Conservation (phyloP, 2,329 filamentous ascomycete species). For the Ilyonectria mors-panacis region DNA sequence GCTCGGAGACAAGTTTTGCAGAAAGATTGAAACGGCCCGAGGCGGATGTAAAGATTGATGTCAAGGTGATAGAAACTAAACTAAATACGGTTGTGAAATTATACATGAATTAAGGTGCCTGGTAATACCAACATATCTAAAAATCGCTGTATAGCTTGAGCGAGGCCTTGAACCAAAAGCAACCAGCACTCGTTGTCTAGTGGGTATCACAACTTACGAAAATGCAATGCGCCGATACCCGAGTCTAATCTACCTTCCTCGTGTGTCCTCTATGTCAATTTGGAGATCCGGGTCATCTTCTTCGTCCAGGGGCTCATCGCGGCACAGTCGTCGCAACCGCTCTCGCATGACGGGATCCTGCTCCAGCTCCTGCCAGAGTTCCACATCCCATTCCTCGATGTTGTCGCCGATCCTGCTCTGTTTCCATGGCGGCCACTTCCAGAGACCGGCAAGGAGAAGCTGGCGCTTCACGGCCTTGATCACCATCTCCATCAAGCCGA, state of each 20-base stretch:
- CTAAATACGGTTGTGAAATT: constrained; percentile 12
- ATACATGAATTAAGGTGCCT: constrained; percentile 13
- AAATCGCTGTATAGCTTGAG: constrained; percentile 12
- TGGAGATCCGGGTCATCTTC: constrained; percentile 42
- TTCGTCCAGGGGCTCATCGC: constrained; percentile 50
- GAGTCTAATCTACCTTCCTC: constrained; percentile 26
- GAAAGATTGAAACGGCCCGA: constrained; percentile 28
- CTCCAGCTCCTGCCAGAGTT: constrained; percentile 73
- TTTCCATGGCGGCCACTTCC: constrained; percentile 63
- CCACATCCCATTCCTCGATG: constrained; percentile 66
- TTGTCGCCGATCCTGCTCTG: constrained; percentile 52
- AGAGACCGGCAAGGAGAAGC: constrained; percentile 62
- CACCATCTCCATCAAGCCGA: constrained; percentile 76
- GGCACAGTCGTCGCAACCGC: constrained; percentile 59
- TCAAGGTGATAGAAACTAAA: constrained; percentile 12
- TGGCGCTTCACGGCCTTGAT: constrained; percentile 66
- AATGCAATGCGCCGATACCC: constrained; percentile 23
- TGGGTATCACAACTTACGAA: constrained; percentile 45
- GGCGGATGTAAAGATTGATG: constrained; percentile 32
- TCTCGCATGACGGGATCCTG: constrained; percentile 62
- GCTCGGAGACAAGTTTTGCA: constrained; percentile 33
- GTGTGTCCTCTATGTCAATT: constrained; percentile 37
- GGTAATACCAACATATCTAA: constrained; percentile 11
- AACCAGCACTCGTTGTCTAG: constrained; percentile 36
- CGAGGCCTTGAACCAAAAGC: constrained; percentile 12